Conservation (phyloP, 2,329 filamentous ascomycete genomes). For the Diaporthe sp. region DNA sequence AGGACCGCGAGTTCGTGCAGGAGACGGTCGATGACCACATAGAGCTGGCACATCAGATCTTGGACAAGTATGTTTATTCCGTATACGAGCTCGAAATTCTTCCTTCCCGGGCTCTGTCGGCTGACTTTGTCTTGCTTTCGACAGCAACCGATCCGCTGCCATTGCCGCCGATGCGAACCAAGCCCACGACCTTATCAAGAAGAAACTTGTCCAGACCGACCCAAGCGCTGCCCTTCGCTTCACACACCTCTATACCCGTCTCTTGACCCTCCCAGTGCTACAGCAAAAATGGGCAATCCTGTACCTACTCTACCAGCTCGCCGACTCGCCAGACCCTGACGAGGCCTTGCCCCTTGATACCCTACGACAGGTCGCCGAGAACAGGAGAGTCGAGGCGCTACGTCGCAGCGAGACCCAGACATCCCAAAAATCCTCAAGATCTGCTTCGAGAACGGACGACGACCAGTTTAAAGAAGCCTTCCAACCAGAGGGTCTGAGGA, state of each 20-base stretch:
- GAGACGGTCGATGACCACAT: conserved; percentile 76
- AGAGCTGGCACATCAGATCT: conserved; percentile 63
- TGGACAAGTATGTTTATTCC: conserved; percentile 61
- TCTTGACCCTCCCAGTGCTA: conserved; percentile 91
- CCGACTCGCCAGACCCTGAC: conserved; percentile 74
- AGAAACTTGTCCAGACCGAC: conserved; percentile 85
- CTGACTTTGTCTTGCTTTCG: conserved; percentile 4
- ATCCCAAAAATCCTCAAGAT: conserved; percentile 54
- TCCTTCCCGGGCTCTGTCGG: conserved; percentile 24
- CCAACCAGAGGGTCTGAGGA: conserved; percentile 65
- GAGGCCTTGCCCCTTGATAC: conserved; percentile 64
- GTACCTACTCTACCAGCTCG: conserved; percentile 88
- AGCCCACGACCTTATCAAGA: conserved; percentile 92
- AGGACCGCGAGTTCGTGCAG: conserved; percentile 77
- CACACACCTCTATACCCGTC: conserved; percentile 89
- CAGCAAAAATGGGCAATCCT: conserved; percentile 98
- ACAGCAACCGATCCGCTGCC: conserved; percentile 58
- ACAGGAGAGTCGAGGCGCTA: conserved; percentile 40
- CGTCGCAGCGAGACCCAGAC: conserved; percentile 32
- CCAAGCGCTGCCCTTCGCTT: conserved; percentile 85
- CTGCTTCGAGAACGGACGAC: conserved; percentile 59
- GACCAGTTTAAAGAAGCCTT: conserved; percentile 67
- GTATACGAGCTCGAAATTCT: neutral
- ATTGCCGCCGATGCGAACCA: conserved; percentile 85
- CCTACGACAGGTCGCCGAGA: conserved; percentile 54